phyloP scores from a whole-genome alignment of 164 flowering plant species.

The Nymphaea thermarum region DNA sequence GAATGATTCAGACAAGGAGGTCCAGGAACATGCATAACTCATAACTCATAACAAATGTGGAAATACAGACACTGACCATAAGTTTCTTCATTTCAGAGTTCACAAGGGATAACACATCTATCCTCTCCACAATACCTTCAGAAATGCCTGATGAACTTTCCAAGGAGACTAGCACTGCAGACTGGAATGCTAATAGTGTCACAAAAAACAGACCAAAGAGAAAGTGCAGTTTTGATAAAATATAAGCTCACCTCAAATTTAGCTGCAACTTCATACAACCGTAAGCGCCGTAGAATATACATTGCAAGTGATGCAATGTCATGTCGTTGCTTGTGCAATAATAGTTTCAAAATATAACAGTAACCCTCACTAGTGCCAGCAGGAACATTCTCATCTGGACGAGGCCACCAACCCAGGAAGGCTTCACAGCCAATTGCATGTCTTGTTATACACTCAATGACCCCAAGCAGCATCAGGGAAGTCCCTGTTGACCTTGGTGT shows the following conservation, averaged over 20 bases:
- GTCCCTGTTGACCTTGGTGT: conserved; percentile 36
- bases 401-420: conserved; percentile 96
- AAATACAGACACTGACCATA: conserved; percentile 40
- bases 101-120: conserved; percentile 36
- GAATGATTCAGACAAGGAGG: conserved; percentile 1
- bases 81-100: conserved; percentile 63
- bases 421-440: conserved; percentile 94
- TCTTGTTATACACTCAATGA: conserved; percentile 76
- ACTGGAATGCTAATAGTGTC: conserved; percentile 24
- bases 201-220: not conserved
- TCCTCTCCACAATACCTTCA: conserved; percentile 16
- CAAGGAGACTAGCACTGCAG: conserved; percentile 48
- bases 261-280: conserved; percentile 78
- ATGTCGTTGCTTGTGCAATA: conserved; percentile 69
- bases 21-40: not conserved
- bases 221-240: not conserved
- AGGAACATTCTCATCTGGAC: conserved; percentile 72
- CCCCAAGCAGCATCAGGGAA: conserved; percentile 61
- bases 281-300: conserved; percentile 69
- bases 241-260: conserved; percentile 68
- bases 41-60: not conserved
- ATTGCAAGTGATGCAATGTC: conserved; percentile 84
- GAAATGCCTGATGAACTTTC: conserved; percentile 35
- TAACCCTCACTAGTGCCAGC: conserved; percentile 72
- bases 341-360: conserved; percentile 55